Percentiles rank a stretch among this genome's conserved stretches.
Conservation (phyloP, 352 stramenopile genomes). For the Thalassiosira oceanica region DNA sequence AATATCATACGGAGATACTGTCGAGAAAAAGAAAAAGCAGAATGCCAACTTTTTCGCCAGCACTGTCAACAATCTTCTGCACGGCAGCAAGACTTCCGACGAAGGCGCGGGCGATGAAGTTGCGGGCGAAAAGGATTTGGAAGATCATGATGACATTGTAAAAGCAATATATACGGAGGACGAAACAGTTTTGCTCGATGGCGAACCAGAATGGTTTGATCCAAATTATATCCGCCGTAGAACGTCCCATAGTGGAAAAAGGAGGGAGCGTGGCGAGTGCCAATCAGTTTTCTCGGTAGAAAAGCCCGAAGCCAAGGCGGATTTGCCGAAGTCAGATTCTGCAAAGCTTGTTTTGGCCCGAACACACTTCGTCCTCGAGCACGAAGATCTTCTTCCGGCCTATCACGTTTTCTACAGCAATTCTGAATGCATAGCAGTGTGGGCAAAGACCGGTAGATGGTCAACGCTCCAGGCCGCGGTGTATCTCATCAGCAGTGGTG, state of each 20-base stretch:
- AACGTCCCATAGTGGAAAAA: slow-evolving; percentile 26
- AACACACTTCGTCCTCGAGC: slow-evolving; percentile 52
- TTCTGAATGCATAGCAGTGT: slow-evolving; percentile 58
- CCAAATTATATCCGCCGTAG: slow-evolving; percentile 11
- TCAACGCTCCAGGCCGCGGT: slow-evolving; percentile 60
- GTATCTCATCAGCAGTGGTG: slow-evolving; percentile 47
- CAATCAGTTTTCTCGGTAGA: slow-evolving; percentile 55
- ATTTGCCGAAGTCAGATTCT: slow-evolving; percentile 50
- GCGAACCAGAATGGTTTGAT: slow-evolving; percentile 47
- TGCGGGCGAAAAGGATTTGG: neutral
- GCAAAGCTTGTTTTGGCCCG: slow-evolving; percentile 46
- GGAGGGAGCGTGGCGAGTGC: slow-evolving; percentile 15
- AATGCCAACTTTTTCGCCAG: slow-evolving; percentile 26
- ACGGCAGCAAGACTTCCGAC: slow-evolving; percentile 1
- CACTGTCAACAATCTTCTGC: neutral
- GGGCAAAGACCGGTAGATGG: slow-evolving; percentile 63
- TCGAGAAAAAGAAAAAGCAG: slow-evolving; percentile 33
- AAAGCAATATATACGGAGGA: neutral
- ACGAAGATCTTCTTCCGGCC: slow-evolving; percentile 47
- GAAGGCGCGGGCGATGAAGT: neutral
- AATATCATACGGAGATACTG: slow-evolving; percentile 46
- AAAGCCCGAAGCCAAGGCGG: slow-evolving; percentile 10
- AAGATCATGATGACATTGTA: slow-evolving; percentile 7
- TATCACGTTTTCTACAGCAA: slow-evolving; percentile 47
- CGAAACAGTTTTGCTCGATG: slow-evolving; percentile 16